Conservation (phyloP, 176 grass and related monocot species). For the Lolium perenne region DNA sequence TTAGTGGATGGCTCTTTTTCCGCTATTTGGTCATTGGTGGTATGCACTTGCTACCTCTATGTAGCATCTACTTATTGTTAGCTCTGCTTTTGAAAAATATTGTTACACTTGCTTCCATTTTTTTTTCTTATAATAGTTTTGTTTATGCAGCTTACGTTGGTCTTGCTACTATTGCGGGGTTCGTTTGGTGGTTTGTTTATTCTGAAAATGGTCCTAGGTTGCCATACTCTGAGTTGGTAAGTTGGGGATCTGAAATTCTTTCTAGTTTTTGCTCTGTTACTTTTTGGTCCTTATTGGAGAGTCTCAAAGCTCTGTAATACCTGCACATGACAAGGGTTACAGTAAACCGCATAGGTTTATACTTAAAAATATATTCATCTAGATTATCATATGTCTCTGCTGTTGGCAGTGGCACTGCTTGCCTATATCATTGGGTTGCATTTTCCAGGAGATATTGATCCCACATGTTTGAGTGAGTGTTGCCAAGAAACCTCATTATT, state of each 20-base stretch:
- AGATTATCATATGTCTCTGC: neutral
- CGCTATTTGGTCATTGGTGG: conserved; percentile 99
- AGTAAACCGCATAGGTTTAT: neutral
- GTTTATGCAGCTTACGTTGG: conserved; percentile 93
- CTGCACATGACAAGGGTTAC: conserved; percentile 1
- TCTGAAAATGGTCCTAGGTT: conserved; percentile 87
- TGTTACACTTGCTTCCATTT: neutral
- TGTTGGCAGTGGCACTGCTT: conserved; percentile 11
- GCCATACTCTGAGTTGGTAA: conserved; percentile 96
- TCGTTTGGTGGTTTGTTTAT: conserved; percentile 99
- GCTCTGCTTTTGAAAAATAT: neutral
- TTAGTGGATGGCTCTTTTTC: conserved; percentile 98
- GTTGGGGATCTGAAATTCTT: conserved; percentile 12
- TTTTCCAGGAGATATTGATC: conserved; percentile 22
- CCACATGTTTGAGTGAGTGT: neutral
- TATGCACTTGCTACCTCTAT: conserved; percentile 43
- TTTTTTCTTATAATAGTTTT: conserved; percentile 33
- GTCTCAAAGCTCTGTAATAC: neutral
- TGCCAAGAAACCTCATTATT: conserved; percentile 29
- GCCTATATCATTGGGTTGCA: conserved; percentile 14
- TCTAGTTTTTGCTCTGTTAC: neutral
- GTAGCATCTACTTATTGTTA: conserved; percentile 20
- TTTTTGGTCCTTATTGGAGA: conserved; percentile 22
- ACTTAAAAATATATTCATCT: too few species aligned
- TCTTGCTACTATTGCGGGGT: conserved; percentile 94